These are phyloP conservation scores for Monilinia laxa DNA, from an alignment of 2,329 filamentous ascomycete species.

Conservation along the genomic window DNA sequence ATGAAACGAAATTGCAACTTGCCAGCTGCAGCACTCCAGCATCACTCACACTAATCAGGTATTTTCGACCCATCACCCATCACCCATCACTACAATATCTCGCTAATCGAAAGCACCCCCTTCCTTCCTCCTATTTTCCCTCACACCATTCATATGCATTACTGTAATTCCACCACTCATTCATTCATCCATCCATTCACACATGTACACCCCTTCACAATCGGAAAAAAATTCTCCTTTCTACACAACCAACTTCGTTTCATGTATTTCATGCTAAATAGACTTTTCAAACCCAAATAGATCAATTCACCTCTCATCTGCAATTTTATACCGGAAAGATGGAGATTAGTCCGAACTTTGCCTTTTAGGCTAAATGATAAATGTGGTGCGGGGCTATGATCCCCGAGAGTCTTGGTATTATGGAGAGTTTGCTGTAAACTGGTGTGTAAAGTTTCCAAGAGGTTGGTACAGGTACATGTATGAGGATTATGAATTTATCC, in stretches of 20 bases:
- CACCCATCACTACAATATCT: neutral
- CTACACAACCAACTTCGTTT: no score
- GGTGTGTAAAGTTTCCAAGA: neutral
- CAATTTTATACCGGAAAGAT: neutral
- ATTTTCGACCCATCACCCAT: neutral
- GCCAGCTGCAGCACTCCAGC: no score
- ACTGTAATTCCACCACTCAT: no score
- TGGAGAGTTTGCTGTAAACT: neutral
- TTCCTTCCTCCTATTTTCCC: neutral
- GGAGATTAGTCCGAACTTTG: neutral
- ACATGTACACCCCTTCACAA: no score
- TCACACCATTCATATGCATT: no score
- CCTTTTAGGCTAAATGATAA: slow-evolving; percentile 11
- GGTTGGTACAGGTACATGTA: no score
- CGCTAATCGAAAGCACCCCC: neutral
- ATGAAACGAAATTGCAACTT: no score
- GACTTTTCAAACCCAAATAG: neutral
- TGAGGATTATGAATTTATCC: neutral
- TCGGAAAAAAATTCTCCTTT: no score
- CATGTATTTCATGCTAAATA: neutral
- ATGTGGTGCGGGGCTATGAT: neutral
- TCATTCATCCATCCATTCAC: no score
- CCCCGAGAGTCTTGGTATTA: neutral
- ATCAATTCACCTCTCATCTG: no score
- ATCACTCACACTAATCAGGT: no score